Conservation (phyloP, 2,329 filamentous ascomycete species). For the Nemania sp. region DNA sequence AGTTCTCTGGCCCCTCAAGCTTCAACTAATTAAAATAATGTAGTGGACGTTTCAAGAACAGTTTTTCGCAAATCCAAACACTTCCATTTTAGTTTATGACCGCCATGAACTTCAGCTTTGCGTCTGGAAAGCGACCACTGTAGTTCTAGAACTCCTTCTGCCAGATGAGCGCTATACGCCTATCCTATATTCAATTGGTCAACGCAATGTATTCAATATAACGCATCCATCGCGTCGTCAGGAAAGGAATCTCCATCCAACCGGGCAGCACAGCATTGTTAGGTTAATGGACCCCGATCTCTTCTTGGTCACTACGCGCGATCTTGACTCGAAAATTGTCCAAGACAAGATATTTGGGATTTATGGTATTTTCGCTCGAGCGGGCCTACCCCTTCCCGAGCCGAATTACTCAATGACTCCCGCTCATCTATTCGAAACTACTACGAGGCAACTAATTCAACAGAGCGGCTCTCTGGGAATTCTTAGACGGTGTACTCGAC, state of each 20-base stretch:
- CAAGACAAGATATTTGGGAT: conserved; percentile 25
- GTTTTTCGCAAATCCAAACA: neutral
- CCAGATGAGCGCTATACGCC: too few relatives aligned
- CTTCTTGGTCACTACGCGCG: neutral
- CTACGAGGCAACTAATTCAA: conserved; percentile 5
- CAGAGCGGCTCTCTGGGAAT: neutral
- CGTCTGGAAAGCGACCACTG: too few relatives aligned
- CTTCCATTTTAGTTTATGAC: neutral
- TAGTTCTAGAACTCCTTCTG: too few relatives aligned
- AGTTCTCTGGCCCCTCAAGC: too few relatives aligned
- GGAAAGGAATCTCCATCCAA: too few relatives aligned
- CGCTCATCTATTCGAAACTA: conserved; percentile 1
- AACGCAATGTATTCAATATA: too few relatives aligned
- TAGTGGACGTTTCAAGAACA: conserved; percentile 24
- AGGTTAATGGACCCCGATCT: too few relatives aligned
- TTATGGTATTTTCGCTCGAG: neutral
- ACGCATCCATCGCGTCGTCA: too few relatives aligned
- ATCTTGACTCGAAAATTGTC: conserved; percentile 13
- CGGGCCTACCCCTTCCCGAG: conserved; percentile 1
- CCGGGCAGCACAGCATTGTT: too few relatives aligned
- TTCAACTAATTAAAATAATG: neutral
- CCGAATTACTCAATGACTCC: neutral
- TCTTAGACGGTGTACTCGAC: neutral
- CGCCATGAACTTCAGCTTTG: too few relatives aligned
- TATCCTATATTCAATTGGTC: too few relatives aligned